These are phyloP conservation scores for Trichoderma erinaceum DNA, from an alignment of 495 filamentous ascomycete species.

Conservation along the genomic window DNA sequence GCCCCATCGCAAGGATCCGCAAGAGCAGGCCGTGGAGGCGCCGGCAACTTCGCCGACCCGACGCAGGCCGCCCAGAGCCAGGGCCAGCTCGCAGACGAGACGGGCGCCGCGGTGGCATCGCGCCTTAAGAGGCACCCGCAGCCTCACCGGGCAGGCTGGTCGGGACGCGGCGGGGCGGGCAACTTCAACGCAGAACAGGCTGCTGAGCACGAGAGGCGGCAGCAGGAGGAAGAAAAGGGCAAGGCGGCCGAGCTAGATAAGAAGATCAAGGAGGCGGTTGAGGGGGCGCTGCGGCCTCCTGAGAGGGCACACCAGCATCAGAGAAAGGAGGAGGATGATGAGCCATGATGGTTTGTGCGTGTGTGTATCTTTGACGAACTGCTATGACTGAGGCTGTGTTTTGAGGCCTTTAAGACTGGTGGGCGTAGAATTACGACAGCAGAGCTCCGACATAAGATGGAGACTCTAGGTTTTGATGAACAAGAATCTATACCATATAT, in stretches of 20 bases:
- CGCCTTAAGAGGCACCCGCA: slow-evolving; percentile 15
- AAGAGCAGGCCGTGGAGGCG: slow-evolving; percentile 53
- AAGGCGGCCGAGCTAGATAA: slow-evolving; percentile 31
- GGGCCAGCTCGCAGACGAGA: slow-evolving; percentile 23
- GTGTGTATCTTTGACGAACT: not conserved
- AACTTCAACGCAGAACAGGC: slow-evolving; percentile 40
- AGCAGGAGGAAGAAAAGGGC: slow-evolving; percentile 26
- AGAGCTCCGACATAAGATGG: too few relatives aligned
- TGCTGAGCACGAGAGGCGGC: slow-evolving; percentile 21
- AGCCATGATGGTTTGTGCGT: not conserved
- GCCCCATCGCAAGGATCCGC: slow-evolving; percentile 32
- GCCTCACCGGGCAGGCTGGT: not conserved
- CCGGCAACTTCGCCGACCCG: slow-evolving; percentile 52
- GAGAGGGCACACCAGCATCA: slow-evolving; percentile 29
- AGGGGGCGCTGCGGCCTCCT: slow-evolving; percentile 37
- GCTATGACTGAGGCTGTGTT: not conserved
- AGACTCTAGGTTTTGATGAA: too few relatives aligned
- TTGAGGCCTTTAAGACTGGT: too few relatives aligned
- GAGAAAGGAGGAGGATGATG: slow-evolving; percentile 21
- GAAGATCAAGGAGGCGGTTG: slow-evolving; percentile 39
- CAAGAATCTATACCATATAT: too few relatives aligned
- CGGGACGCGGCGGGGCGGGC: slow-evolving; percentile 54
- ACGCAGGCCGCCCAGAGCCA: slow-evolving; percentile 24
- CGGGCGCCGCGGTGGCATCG: slow-evolving; percentile 19
- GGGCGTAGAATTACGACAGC: too few relatives aligned